Conservation (phyloP, 1,284 basidiomycete species). For the Phenoliferia sp. region DNA sequence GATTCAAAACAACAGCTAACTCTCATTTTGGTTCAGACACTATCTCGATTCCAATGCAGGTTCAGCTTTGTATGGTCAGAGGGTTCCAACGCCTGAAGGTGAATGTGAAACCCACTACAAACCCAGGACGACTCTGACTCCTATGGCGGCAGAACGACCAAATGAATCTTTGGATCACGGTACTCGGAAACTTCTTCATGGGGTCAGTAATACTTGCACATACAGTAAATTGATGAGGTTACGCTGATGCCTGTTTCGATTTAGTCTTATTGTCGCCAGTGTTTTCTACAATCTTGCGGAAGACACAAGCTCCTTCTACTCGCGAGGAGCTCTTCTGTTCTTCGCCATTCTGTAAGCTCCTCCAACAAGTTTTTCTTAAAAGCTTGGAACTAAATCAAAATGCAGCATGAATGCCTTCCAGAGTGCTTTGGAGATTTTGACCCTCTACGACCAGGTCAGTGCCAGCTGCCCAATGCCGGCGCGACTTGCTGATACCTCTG, state of each 20-base stretch:
- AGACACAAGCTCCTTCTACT: slow-evolving; percentile 8
- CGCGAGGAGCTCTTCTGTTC: slow-evolving; percentile 44
- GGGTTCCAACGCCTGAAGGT: too few relatives aligned
- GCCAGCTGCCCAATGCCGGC: neutral
- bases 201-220: too few relatives aligned
- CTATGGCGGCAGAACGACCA: neutral
- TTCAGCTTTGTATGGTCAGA: slow-evolving; percentile 45
- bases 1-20: too few relatives aligned
- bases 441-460: slow-evolving; percentile 35
- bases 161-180: neutral
- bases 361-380: too few relatives aligned
- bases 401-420: too few relatives aligned
- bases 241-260: too few relatives aligned
- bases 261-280: slow-evolving; percentile 44
- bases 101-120: too few relatives aligned
- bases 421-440: slow-evolving; percentile 43
- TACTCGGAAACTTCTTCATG: slow-evolving; percentile 46
- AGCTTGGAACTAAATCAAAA: too few relatives aligned
- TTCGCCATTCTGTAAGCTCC: too few relatives aligned
- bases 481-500: slow-evolving; percentile 33
- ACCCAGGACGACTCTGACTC: neutral
- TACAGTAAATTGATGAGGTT: too few relatives aligned
- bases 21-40: too few relatives aligned
- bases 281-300: slow-evolving; percentile 44
- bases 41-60: slow-evolving; percentile 44